phyloP scores from a whole-genome alignment of 1,284 basidiomycete genomes.

The Ceratobasidium sp. region DNA sequence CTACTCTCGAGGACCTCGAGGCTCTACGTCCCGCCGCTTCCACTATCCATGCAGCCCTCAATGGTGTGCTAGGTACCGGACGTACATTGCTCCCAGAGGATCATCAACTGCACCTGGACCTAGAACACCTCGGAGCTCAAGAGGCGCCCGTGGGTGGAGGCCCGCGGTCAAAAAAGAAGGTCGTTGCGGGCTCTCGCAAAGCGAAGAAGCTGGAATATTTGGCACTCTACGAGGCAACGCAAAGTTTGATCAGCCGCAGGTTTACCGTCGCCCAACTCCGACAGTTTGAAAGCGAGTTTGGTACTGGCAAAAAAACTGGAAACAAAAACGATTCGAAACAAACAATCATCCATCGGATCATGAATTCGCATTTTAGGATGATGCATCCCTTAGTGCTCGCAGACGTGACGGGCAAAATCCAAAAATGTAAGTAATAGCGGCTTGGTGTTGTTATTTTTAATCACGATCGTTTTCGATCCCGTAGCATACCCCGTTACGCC shows the following conservation, averaged over 20 bases:
- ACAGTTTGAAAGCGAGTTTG: conserved; percentile 6
- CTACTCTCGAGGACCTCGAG: conserved; percentile 29
- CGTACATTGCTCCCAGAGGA: conserved; percentile 15
- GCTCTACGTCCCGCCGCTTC: conserved; percentile 12
- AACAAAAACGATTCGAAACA: neutral
- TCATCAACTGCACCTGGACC: conserved; percentile 20
- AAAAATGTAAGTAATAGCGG: conserved; percentile 13
- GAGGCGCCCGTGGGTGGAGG: conserved; percentile 36
- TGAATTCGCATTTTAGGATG: conserved; percentile 32
- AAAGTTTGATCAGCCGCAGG: conserved; percentile 3
- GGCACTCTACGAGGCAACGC: conserved; percentile 33
- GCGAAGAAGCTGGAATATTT: conserved; percentile 34
- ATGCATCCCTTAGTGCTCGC: conserved; percentile 11
- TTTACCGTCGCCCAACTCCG: conserved; percentile 26
- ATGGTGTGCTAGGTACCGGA: conserved; percentile 27
- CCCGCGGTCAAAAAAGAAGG: conserved; percentile 14
- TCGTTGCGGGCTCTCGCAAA: conserved; percentile 29
- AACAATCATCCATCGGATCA: conserved; percentile 29
- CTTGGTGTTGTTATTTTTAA: neutral
- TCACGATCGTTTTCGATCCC: neutral
- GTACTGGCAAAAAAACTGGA: neutral
- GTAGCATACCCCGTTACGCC: conserved; percentile 27
- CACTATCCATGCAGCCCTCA: conserved; percentile 27
- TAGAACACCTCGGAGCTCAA: conserved; percentile 30
- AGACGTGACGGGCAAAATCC: neutral